phyloP scores from a whole-genome alignment of 108 stramenopile species.

The Stephanodiscus minutulus region DNA sequence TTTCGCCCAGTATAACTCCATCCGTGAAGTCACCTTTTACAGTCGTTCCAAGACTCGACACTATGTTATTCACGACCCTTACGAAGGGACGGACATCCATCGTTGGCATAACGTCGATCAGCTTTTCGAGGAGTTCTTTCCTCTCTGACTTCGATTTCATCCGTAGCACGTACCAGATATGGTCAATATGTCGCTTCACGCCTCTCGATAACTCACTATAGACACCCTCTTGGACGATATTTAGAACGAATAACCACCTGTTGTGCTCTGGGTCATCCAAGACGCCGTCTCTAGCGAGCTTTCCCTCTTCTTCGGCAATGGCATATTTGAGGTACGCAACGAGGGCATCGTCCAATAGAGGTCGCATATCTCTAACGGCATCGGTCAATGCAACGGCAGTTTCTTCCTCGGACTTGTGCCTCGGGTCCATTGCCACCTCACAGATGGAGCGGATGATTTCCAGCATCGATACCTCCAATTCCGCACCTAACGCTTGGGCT shows the following conservation, averaged over 20 bases:
- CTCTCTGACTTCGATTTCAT: constrained; percentile 83
- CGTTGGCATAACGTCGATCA: constrained; percentile 87
- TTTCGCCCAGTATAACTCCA: constrained; percentile 62
- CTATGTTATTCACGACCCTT: constrained; percentile 86
- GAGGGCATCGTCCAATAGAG: constrained; percentile 83
- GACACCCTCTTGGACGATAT: constrained; percentile 89
- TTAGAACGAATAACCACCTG: constrained; percentile 83
- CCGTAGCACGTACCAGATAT: constrained; percentile 78
- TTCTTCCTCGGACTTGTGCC: constrained; percentile 78
- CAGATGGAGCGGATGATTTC: constrained; percentile 87
- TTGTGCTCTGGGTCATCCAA: constrained; percentile 87
- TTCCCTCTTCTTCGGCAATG: constrained; percentile 86
- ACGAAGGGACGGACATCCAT: constrained; percentile 90
- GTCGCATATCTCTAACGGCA: constrained; percentile 85
- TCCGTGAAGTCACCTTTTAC: constrained; percentile 74
- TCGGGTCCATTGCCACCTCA: constrained; percentile 89
- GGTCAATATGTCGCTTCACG: constrained; percentile 80
- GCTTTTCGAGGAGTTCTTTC: constrained; percentile 54
- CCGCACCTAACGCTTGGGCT: constrained; percentile 75
- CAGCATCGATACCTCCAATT: constrained; percentile 81
- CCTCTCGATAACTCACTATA: constrained; percentile 75
- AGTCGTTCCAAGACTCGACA: constrained; percentile 74
- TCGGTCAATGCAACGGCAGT: constrained; percentile 81
- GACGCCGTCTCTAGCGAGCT: constrained; percentile 66
- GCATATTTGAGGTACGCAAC: constrained; percentile 90